A percentile compares a stretch with the other conserved stretches of the same genome.
Evolutionary conservation across 768 basidiomycete genomes (phyloP).

Genomic region (Gloeopeniophorella convolvens): DNA sequence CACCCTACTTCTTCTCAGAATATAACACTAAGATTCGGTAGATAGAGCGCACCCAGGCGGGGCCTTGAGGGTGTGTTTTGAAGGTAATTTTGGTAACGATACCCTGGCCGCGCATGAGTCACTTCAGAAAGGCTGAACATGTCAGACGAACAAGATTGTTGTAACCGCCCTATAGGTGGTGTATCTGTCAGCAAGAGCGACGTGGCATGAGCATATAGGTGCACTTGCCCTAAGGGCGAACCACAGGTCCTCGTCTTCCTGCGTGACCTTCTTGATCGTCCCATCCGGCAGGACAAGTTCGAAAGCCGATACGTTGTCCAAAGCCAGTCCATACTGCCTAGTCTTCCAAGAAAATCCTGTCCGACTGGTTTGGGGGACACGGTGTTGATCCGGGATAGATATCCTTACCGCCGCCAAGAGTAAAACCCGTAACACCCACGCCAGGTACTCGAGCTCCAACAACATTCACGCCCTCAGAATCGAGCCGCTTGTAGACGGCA

Average conservation of each 20-base stretch:
- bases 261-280: conserved; percentile 8
- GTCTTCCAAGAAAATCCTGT: conserved; percentile 15
- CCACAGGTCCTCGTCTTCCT: conserved; percentile 8
- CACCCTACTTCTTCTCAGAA: too few relatives aligned
- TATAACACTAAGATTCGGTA: too few relatives aligned
- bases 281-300: conserved; percentile 22
- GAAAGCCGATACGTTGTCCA: conserved; percentile 19
- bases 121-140: not conserved
- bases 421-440: conserved; percentile 19
- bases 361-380: not conserved
- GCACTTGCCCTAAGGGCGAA: not conserved
- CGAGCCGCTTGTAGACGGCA: too few relatives aligned
- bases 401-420: conserved; percentile 10
- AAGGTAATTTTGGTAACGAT: conserved; percentile 3
- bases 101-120: not conserved
- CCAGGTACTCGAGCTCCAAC: conserved; percentile 16
- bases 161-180: not conserved
- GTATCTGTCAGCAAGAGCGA: not conserved
- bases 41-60: not conserved
- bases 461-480: conserved; percentile 12
- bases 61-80: not conserved
- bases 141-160: conserved; percentile 1
- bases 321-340: conserved; percentile 16
- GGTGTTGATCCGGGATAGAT: not conserved
- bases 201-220: not conserved